Conservation (phyloP, 2,329 filamentous ascomycete genomes). For the Elsinoe arachidis region DNA sequence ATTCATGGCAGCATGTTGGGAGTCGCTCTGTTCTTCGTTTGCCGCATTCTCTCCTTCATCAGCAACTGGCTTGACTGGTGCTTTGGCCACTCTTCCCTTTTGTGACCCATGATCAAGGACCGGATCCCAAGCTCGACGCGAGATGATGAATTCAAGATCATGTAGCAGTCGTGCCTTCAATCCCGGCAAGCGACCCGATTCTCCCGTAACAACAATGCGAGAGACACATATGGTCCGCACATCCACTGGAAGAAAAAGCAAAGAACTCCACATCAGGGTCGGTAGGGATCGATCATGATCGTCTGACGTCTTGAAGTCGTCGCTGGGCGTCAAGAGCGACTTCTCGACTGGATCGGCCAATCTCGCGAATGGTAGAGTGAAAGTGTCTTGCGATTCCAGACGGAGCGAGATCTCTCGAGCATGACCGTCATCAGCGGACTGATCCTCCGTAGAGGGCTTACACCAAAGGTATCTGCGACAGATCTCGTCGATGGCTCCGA, state of each 20-base stretch:
- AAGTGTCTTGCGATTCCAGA: conserved; percentile 36
- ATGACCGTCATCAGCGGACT: conserved; percentile 31
- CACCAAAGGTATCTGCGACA: conserved; percentile 73
- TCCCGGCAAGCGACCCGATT: conserved; percentile 69
- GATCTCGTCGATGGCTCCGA: conserved; percentile 76
- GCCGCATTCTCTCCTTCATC: too few relatives aligned
- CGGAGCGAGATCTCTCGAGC: conserved; percentile 21
- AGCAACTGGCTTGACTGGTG: too few relatives aligned
- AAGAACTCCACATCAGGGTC: conserved; percentile 62
- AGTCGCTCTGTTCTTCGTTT: too few relatives aligned
- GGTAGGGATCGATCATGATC: conserved; percentile 79
- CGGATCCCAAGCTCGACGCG: conserved; percentile 65
- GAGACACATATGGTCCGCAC: conserved; percentile 79
- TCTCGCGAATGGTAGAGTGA: conserved; percentile 59
- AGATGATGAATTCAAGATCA: conserved; percentile 61
- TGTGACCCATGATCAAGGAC: conserved; percentile 36
- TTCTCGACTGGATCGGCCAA: conserved; percentile 68
- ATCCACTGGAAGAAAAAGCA: conserved; percentile 71
- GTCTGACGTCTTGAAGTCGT: conserved; percentile 55
- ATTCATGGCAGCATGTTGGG: too few relatives aligned
- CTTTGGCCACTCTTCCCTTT: too few relatives aligned
- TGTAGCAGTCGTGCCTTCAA: conserved; percentile 67
- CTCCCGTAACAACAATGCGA: conserved; percentile 77
- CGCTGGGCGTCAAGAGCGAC: conserved; percentile 57
- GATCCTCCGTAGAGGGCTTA: conserved; percentile 23